phyloP scores from a whole-genome alignment of 2,329 filamentous ascomycete species.

The Aspergillus thermomutatus region DNA sequence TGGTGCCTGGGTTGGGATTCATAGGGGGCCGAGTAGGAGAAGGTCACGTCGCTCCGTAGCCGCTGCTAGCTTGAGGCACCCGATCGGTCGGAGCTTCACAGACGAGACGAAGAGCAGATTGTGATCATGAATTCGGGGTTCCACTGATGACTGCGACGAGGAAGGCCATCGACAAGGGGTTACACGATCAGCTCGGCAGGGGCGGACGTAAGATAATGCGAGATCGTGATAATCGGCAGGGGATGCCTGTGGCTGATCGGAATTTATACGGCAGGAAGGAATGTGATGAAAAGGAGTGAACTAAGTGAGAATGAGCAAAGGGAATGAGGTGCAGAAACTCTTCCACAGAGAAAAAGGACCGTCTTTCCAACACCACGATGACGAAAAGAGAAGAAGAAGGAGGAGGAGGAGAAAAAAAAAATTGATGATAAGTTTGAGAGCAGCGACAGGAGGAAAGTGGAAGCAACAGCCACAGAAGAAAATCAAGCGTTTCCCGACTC shows the following conservation, averaged over 20 bases:
- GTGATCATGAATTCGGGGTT: conserved; percentile 15
- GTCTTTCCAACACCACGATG: not conserved
- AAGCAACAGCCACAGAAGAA: not conserved
- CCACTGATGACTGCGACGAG: not conserved
- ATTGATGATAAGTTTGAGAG: not conserved
- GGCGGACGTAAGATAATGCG: not conserved
- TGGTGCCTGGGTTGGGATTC: conserved; percentile 70
- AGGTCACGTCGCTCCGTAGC: conserved; percentile 1
- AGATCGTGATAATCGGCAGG: not conserved
- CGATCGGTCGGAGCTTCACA: conserved; percentile 5
- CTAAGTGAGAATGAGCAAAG: conserved; percentile 1
- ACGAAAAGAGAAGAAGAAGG: not conserved
- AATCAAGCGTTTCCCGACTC: conserved; percentile 10
- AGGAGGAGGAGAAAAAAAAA: not conserved
- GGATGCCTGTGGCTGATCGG: not conserved
- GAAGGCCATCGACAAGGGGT: conserved; percentile 9
- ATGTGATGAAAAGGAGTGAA: not conserved
- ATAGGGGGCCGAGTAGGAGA: conserved; percentile 44
- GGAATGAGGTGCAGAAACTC: not conserved
- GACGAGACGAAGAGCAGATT: not conserved
- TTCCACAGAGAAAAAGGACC: conserved; percentile 2
- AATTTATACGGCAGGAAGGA: not conserved
- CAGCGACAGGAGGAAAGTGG: not conserved
- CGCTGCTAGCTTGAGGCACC: conserved; percentile 1
- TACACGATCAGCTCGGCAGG: not conserved